Percentiles rank a stretch among this genome's conserved stretches.
Evolutionary conservation across 176 grass and related monocot genomes (phyloP).

Genomic region (Hsuehochloa calcarea): DNA sequence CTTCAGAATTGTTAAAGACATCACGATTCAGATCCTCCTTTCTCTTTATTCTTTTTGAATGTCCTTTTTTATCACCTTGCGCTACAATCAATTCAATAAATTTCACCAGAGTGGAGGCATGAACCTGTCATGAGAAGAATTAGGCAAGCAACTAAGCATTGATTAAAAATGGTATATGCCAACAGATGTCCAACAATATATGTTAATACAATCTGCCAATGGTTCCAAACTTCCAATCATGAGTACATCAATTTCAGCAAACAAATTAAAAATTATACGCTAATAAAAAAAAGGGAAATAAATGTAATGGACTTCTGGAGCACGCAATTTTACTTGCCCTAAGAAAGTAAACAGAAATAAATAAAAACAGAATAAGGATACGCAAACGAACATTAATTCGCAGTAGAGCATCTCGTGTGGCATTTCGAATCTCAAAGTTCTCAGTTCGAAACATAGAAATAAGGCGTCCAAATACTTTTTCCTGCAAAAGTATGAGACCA

Average conservation of each 20-base stretch:
- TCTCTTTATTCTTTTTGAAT: conserved; percentile 62
- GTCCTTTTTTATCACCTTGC: conserved; percentile 28
- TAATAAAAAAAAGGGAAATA: neutral
- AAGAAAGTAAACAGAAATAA: neutral
- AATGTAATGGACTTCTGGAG: neutral
- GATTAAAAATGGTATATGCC: neutral
- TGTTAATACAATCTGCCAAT: neutral
- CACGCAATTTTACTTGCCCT: neutral
- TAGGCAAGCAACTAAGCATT: conserved; percentile 17
- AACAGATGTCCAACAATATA: neutral
- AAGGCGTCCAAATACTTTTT: conserved; percentile 55
- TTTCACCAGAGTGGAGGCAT: conserved; percentile 52
- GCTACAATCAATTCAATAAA: conserved; percentile 64
- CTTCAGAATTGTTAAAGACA: conserved; percentile 30
- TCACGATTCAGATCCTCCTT: conserved; percentile 37
- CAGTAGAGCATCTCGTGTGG: conserved; percentile 62
- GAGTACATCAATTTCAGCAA: neutral
- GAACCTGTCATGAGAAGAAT: conserved; percentile 59
- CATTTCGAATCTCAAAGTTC: conserved; percentile 73
- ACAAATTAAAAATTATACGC: neutral
- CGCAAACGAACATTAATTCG: conserved; percentile 60
- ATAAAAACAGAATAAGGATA: conserved; percentile 16
- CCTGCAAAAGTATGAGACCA: conserved; percentile 44
- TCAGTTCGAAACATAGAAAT: conserved; percentile 67
- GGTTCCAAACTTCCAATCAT: neutral